phyloP scores from a whole-genome alignment of 495 filamentous ascomycete species.

The Chaetomidium leptoderma region DNA sequence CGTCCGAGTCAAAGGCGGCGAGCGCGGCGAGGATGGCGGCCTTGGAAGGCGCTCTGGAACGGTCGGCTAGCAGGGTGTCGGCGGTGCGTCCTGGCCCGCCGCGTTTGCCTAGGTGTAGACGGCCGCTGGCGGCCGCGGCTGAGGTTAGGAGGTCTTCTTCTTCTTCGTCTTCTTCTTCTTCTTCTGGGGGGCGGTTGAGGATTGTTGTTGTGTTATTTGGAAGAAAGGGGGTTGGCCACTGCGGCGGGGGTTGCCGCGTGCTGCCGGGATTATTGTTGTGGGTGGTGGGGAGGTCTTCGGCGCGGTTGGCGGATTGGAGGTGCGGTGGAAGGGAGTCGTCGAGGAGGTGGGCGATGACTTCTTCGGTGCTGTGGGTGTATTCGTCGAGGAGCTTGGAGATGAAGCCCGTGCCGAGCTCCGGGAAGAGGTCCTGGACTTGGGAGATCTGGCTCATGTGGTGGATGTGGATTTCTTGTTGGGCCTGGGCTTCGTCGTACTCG shows the following conservation, averaged over 20 bases:
- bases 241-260: not conserved
- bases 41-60: constrained; percentile 62
- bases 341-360: constrained; percentile 76
- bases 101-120: constrained; percentile 72
- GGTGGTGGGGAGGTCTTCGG: constrained; percentile 45
- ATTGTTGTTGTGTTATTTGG: too few species aligned
- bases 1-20: constrained; percentile 85
- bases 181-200: constrained; percentile 42
- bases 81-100: constrained; percentile 60
- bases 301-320: constrained; percentile 52
- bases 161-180: constrained; percentile 64
- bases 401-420: constrained; percentile 80
- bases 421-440: constrained; percentile 90
- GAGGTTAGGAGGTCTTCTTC: constrained; percentile 71
- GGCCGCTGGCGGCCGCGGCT: constrained; percentile 50
- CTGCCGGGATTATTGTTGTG: not conserved
- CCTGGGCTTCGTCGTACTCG: constrained; percentile 41
- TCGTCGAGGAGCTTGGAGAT: constrained; percentile 72
- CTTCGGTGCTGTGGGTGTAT: constrained; percentile 72
- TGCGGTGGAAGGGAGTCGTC: constrained; percentile 70
- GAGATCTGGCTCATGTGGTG: constrained; percentile 79
- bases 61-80: constrained; percentile 51
- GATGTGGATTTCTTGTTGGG: constrained; percentile 58
- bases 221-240: constrained; percentile 37
- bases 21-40: constrained; percentile 88